These are phyloP conservation scores for Sechiopsis laciniata DNA, from an alignment of 306 rosid species.

Conservation along the genomic window DNA sequence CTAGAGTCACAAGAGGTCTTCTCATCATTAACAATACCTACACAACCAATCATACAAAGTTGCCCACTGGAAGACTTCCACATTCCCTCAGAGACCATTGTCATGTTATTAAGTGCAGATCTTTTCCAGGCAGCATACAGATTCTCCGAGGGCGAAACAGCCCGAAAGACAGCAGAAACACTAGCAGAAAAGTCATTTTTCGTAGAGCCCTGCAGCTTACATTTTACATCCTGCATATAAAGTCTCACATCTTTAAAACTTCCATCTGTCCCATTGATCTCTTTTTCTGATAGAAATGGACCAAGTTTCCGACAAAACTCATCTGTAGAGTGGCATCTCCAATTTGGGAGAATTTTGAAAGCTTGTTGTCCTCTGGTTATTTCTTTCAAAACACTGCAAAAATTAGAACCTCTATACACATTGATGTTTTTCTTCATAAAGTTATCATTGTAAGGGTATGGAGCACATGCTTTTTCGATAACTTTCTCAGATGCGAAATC, in stretches of 20 bases:
- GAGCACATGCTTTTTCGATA: constrained; percentile 67
- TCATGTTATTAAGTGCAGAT: constrained; percentile 64
- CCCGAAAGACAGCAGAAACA: constrained; percentile 76
- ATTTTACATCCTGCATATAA: constrained; percentile 62
- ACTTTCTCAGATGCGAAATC: constrained; percentile 42
- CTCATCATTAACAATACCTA: constrained; percentile 45
- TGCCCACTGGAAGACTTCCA: constrained; percentile 88
- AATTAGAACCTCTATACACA: constrained; percentile 44
- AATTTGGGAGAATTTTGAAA: constrained; percentile 65
- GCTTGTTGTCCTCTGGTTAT: constrained; percentile 41
- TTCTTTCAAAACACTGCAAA: constrained; percentile 72
- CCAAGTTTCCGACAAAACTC: constrained; percentile 75
- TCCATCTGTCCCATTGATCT: constrained; percentile 61
- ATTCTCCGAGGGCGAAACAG: constrained; percentile 66
- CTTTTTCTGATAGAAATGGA: constrained; percentile 40
- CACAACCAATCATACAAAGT: constrained; percentile 94
- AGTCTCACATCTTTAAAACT: constrained; percentile 60
- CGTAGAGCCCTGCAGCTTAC: constrained; percentile 35
- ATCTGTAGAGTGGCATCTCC: constrained; percentile 65
- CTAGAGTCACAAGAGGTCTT: constrained; percentile 50
- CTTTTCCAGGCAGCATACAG: constrained; percentile 48
- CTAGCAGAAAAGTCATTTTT: constrained; percentile 42
- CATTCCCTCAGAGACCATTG: constrained; percentile 72
- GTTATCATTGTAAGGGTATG: constrained; percentile 57
- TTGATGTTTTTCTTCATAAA: constrained; percentile 32